Evolutionary conservation across 345 rosid species (phyloP), one percentile per base, ranked within the genome.

Genomic region (Sonneratia alba): DNA sequence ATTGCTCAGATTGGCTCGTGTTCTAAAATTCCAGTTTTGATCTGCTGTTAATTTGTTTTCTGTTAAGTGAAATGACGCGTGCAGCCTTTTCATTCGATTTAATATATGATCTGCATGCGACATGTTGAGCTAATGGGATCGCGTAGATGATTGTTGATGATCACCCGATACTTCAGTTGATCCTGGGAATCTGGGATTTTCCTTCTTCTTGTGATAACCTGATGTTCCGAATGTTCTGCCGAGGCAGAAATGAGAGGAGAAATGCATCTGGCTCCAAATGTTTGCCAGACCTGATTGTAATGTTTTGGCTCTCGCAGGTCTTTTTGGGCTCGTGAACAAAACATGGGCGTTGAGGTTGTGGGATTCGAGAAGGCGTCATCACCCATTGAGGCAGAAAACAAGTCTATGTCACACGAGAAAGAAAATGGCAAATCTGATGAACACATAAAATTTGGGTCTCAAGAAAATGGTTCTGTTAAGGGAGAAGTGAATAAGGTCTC

Each of bases 321-420:
- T 69, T 22, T 47, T 47, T 10, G 9, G 9, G 14, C 51, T 47
- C 3, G 71, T n/a, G 37, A 72, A 71, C 71, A 79, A 74, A 73
- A 70, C 67, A 93, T 93, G 98, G 90, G 90, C 53, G 89, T 89
- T 62, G 98, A 93, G 85, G 91, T 88, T 74, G 85, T 79, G 71
- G 90, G 85, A 73, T 82, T 87, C 68, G 98, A 90, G 82, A 84
- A 81, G 85, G 91, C 82, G 42, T 86, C 83, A 36, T 83, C 80
- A 71, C 83, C 96, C 15, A 73, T 80, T 32, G 91, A 82, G 62
- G 81, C 81, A 69, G 82, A 73, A 10, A 83, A 80, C 34, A 79
- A 70, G 62, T 65, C 84, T 36, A 19, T 69, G 71, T 47, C 51
- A 47, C 13, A 47, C 5, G 51, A 47, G 51, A 79, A 79, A 57